Conservation (phyloP, 1,284 basidiomycete genomes). For the Abortiporus biennis region DNA sequence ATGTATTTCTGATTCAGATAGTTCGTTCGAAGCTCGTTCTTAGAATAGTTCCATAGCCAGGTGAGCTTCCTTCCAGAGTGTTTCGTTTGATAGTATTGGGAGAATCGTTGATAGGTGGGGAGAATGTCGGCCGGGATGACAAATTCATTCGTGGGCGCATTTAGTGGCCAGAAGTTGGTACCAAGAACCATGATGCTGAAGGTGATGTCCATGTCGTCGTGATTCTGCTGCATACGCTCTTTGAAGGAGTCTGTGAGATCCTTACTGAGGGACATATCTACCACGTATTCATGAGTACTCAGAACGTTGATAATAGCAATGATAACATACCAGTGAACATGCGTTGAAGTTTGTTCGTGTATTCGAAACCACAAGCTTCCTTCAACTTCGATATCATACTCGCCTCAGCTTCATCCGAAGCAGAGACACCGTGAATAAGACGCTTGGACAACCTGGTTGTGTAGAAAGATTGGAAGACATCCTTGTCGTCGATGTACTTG, state of each 20-base stretch:
- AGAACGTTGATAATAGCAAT: not conserved
- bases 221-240: constrained; percentile 85
- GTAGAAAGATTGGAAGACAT: constrained; percentile 99
- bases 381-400: constrained; percentile 99
- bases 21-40: constrained; percentile 92
- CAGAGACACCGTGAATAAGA: constrained; percentile 88
- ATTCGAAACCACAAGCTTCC: constrained; percentile 98
- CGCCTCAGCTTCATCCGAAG: constrained; percentile 95
- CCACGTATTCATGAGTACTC: constrained; percentile 4
- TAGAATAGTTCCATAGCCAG: constrained; percentile 97
- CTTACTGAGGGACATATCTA: constrained; percentile 94
- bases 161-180: constrained; percentile 95
- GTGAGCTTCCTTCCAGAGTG: constrained; percentile 94
- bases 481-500: constrained; percentile 99
- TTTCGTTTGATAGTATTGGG: constrained; percentile 90
- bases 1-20: constrained; percentile 95
- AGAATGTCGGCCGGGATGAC: constrained; percentile 86
- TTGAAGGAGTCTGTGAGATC: constrained; percentile 97
- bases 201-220: constrained; percentile 82
- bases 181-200: constrained; percentile 94
- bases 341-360: constrained; percentile 95
- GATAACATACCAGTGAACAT: constrained; percentile 87
- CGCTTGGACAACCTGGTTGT: constrained; percentile 95
- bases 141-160: constrained; percentile 80
- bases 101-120: constrained; percentile 87